These are phyloP conservation scores for Fusarium avenaceum DNA, from an alignment of 2,329 filamentous ascomycete genomes.

Conservation along the genomic window DNA sequence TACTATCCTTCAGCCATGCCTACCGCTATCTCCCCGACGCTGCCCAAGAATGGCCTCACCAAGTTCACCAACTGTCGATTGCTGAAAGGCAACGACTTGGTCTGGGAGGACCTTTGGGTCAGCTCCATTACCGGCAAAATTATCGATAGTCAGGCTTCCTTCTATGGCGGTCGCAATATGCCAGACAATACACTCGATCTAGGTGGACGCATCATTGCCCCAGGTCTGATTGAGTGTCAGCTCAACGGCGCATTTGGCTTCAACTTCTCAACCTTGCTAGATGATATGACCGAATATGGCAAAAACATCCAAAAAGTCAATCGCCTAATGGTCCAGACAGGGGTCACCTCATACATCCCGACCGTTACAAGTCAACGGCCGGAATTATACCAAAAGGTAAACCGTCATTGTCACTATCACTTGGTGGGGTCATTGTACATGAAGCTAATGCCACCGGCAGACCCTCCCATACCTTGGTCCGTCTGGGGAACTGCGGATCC, in stretches of 20 bases:
- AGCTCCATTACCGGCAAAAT: slow-evolving; percentile 86
- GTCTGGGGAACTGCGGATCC: slow-evolving; percentile 70
- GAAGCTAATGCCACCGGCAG: slow-evolving; percentile 52
- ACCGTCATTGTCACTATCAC: slow-evolving; percentile 8
- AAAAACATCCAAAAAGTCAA: slow-evolving; percentile 81
- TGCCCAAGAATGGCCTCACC: slow-evolving; percentile 71
- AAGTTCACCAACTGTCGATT: slow-evolving; percentile 92
- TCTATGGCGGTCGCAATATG: slow-evolving; percentile 76
- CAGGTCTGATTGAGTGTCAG: slow-evolving; percentile 91
- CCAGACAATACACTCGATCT: slow-evolving; percentile 85
- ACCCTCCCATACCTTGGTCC: slow-evolving; percentile 83
- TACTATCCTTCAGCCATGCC: slow-evolving; percentile 58
- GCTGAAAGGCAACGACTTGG: slow-evolving; percentile 74
- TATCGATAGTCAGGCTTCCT: slow-evolving; percentile 75
- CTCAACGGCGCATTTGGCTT: slow-evolving; percentile 94
- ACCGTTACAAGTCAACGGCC: slow-evolving; percentile 85
- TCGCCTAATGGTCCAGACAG: slow-evolving; percentile 77
- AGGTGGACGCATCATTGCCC: slow-evolving; percentile 83
- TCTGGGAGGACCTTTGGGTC: slow-evolving; percentile 89
- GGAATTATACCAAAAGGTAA: slow-evolving; percentile 84
- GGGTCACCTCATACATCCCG: slow-evolving; percentile 89
- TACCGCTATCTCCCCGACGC: slow-evolving; percentile 58
- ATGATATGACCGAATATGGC: slow-evolving; percentile 76
- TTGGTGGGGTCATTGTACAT: slow-evolving; percentile 38
- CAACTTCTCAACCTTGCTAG: slow-evolving; percentile 86